These are phyloP conservation scores for Jacaranda copaia DNA, from an alignment of 257 asterid species.

Conservation along the genomic window DNA sequence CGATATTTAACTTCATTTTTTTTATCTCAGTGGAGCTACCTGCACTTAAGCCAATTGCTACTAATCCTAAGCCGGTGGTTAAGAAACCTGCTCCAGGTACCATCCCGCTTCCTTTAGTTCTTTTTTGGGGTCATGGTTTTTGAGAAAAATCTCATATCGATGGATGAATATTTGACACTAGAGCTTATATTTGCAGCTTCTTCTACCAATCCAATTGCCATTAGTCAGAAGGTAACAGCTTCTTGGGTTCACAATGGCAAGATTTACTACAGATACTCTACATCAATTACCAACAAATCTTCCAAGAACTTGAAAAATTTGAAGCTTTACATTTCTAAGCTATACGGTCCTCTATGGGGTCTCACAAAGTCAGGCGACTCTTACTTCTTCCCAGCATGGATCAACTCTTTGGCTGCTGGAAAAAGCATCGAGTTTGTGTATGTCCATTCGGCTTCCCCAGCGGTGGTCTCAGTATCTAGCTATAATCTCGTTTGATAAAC, in stretches of 20 bases:
- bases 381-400: conserved; percentile 87
- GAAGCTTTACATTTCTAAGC: conserved; percentile 69
- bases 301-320: conserved; percentile 73
- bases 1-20: background rate
- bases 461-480: conserved; percentile 75
- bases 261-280: conserved; percentile 81
- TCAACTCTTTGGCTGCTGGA: conserved; percentile 73
- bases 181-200: conserved; percentile 51
- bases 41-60: conserved; percentile 46
- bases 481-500: conserved; percentile 64
- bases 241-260: conserved; percentile 77
- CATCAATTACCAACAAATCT: conserved; percentile 76
- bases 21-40: conserved; percentile 58
- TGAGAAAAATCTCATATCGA: background rate
- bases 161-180: conserved; percentile 19
- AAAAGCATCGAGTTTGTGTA: conserved; percentile 91
- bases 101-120: conserved; percentile 5
- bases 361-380: conserved; percentile 73
- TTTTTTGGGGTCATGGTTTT: background rate
- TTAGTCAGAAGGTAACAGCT: conserved; percentile 64
- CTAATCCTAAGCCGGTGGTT: conserved; percentile 51
- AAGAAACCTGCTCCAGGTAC: conserved; percentile 67
- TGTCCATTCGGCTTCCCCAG: conserved; percentile 86
- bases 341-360: conserved; percentile 97
- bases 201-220: conserved; percentile 46